Conservation (phyloP, 768 basidiomycete genomes). For the Pisolithus microcarpus region DNA sequence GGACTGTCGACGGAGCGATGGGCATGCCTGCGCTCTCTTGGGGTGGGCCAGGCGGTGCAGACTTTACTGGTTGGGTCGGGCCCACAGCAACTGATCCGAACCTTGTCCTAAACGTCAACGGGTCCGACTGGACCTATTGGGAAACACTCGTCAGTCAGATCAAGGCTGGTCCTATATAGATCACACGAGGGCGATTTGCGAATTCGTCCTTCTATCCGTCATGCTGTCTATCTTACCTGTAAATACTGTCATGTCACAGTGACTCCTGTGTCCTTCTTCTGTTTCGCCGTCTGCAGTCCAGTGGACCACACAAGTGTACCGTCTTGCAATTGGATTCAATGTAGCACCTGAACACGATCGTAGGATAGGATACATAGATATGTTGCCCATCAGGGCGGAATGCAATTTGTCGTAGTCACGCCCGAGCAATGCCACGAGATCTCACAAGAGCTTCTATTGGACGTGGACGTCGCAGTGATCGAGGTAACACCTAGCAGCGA, state of each 20-base stretch:
- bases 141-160: conserved; percentile 63
- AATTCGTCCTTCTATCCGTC: conserved; percentile 7
- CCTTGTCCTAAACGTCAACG: conserved; percentile 46
- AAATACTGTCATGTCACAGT: conserved; percentile 3
- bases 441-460: too few relatives aligned
- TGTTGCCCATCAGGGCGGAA: too few relatives aligned
- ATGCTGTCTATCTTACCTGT: conserved; percentile 3
- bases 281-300: neutral
- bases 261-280: neutral
- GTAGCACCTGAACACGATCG: too few relatives aligned
- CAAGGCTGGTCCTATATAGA: conserved; percentile 30
- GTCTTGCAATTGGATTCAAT: too few relatives aligned
- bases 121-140: conserved; percentile 75
- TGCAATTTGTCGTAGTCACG: too few relatives aligned
- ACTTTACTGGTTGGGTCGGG: conserved; percentile 55
- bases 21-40: conserved; percentile 47
- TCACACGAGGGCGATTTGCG: neutral
- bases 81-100: conserved; percentile 36
- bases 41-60: conserved; percentile 51
- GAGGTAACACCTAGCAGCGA: too few relatives aligned
- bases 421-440: too few relatives aligned
- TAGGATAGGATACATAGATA: too few relatives aligned
- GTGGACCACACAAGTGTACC: neutral
- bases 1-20: conserved; percentile 44
- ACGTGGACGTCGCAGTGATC: too few relatives aligned